A percentile compares a stretch with the other conserved stretches of the same genome.
phyloP scores from a whole-genome alignment of 495 filamentous ascomycete genomes.

The Penicillium manginii region DNA sequence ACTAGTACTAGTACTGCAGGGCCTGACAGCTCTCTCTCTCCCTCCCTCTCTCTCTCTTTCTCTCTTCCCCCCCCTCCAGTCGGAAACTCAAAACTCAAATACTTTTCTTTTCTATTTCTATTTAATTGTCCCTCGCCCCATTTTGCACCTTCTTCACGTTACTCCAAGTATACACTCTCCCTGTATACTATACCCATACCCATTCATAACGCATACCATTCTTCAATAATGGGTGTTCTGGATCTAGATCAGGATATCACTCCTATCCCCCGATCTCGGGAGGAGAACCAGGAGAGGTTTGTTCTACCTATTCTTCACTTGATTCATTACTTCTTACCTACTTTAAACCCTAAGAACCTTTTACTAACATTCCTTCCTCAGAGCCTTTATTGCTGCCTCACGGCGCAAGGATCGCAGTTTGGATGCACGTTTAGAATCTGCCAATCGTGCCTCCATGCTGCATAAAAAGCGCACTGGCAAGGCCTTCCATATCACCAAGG shows the following conservation, averaged over 20 bases:
- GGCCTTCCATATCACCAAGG: slow-evolving; percentile 78
- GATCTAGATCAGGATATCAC: slow-evolving; percentile 41
- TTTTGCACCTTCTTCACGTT: slow-evolving; percentile 5
- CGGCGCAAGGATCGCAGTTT: slow-evolving; percentile 84
- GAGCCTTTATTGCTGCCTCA: slow-evolving; percentile 96
- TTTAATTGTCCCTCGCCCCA: slow-evolving; percentile 9
- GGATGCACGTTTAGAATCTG: slow-evolving; percentile 89
- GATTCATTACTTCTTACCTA: slow-evolving; percentile 1
- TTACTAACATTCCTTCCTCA: slow-evolving; percentile 28
- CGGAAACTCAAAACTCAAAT: slow-evolving; percentile 5
- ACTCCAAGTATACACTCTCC: slow-evolving; percentile 1
- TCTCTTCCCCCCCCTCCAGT: slow-evolving; percentile 6
- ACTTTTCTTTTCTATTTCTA: not conserved
- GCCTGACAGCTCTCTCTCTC: slow-evolving; percentile 22
- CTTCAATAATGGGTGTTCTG: slow-evolving; percentile 25
- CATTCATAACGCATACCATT: not conserved
- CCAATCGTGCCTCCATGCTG: slow-evolving; percentile 82
- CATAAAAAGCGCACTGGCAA: slow-evolving; percentile 90
- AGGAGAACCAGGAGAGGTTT: slow-evolving; percentile 90
- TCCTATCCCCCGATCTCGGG: slow-evolving; percentile 50
- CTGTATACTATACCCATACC: not conserved
- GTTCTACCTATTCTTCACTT: slow-evolving; percentile 16
- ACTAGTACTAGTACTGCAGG: too few species aligned
- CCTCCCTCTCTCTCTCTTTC: slow-evolving; percentile 2
- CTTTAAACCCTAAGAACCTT: too few species aligned